A percentile compares a stretch with the other conserved stretches of the same genome.
Evolutionary conservation across 1,139 yeast genomes (phyloP).

Genomic region (Suhomyces atakaporum): DNA sequence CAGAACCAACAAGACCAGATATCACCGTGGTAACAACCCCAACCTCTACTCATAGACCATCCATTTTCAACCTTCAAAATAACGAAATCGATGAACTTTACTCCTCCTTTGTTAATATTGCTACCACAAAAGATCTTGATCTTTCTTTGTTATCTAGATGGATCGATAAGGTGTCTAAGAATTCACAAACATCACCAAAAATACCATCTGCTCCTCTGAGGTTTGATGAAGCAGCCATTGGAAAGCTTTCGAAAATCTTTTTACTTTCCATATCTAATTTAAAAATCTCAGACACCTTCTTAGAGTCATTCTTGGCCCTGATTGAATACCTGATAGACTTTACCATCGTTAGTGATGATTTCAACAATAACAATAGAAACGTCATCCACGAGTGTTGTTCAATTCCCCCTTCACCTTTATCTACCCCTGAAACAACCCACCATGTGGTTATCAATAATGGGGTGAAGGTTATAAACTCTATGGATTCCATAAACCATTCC

Average conservation of each 20-base stretch:
- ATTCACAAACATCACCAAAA: slow-evolving; percentile 2
- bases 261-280: slow-evolving; percentile 58
- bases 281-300: slow-evolving; percentile 50
- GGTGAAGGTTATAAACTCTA: slow-evolving; percentile 43
- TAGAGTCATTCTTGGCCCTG: slow-evolving; percentile 45
- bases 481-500: slow-evolving; percentile 46
- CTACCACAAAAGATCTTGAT: slow-evolving; percentile 48
- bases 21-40: slow-evolving; percentile 4
- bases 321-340: slow-evolving; percentile 48
- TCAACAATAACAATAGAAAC: slow-evolving; percentile 43
- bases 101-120: slow-evolving; percentile 65
- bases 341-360: slow-evolving; percentile 39
- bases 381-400: slow-evolving; percentile 50
- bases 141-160: slow-evolving; percentile 50
- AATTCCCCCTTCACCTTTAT: slow-evolving; percentile 29
- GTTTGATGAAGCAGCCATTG: slow-evolving; percentile 22
- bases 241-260: slow-evolving; percentile 63
- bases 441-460: slow-evolving; percentile 47
- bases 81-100: slow-evolving; percentile 64
- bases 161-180: slow-evolving; percentile 45
- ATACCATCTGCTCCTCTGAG: neutral
- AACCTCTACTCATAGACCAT: slow-evolving; percentile 13
- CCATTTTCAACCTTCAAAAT: slow-evolving; percentile 24
- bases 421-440: slow-evolving; percentile 31
- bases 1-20: slow-evolving; percentile 5